Conservation (phyloP, 1,139 yeast species). For the Geotrichum cucujoidarum region DNA sequence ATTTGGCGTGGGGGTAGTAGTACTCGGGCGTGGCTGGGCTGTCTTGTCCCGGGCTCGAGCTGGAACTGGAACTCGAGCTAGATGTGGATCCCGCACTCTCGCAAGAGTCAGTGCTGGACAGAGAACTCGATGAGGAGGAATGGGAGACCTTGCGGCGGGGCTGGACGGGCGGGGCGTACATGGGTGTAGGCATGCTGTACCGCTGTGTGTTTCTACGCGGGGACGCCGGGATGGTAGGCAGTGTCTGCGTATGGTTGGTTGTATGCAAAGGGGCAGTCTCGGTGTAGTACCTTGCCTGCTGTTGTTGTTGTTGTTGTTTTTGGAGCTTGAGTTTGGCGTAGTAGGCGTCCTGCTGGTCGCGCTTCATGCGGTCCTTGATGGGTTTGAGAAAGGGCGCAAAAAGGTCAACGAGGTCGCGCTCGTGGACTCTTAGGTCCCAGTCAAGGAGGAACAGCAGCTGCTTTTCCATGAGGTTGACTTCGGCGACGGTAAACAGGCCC, state of each 20-base stretch:
- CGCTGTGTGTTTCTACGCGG: not conserved
- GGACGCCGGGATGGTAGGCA: not conserved
- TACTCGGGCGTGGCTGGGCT: not conserved
- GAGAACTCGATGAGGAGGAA: not conserved
- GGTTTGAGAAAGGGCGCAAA: constrained; percentile 62
- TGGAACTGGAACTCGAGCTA: not conserved
- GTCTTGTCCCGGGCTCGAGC: not conserved
- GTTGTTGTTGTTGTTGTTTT: not conserved
- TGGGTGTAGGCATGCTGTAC: not conserved
- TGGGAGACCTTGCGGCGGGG: no score
- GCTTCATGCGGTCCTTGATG: constrained; percentile 1
- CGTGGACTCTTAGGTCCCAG: constrained; percentile 73
- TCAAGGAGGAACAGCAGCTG: constrained; percentile 76
- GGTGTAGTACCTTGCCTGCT: no score
- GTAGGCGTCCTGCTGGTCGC: constrained; percentile 3
- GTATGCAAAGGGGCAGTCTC: not conserved
- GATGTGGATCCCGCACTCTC: no score
- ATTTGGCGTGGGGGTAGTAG: no score
- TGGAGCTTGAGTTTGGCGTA: constrained; percentile 1
- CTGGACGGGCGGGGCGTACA: no score
- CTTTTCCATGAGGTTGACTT: constrained; percentile 87
- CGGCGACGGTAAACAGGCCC: constrained; percentile 68
- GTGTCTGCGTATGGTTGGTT: not conserved
- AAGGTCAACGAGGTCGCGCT: constrained; percentile 61
- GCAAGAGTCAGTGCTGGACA: not conserved